Base-by-base conservation (phyloP, 345 rosid species). In the Citrus australasica region DNA sequence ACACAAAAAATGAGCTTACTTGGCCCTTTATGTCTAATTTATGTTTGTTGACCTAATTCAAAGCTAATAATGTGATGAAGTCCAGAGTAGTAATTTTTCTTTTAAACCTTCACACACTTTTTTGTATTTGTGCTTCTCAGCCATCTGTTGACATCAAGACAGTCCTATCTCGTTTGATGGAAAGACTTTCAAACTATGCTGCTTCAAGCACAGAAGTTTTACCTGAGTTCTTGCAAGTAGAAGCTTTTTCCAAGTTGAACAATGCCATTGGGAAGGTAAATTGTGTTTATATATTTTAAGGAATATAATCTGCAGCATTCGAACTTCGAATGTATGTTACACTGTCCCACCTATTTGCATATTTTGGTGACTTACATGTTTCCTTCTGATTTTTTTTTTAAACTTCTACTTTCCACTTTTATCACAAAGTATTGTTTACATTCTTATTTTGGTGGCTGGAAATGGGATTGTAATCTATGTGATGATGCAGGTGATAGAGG, bases 141-240 rank as follows among this genome's bases (percentile, higher is more conserved):
- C 89, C 98, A 71, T 89, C 97, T 65, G 98, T 97, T 78, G 99
- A 97, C 83, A 90, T 94, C 88, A 94, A 91, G 94, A 97, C 98
- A 10, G 98, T 94, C 79, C 89, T 97, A 78, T 94, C 99, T 71
- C 89, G 95, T 78, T 84, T 97, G 82, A 97, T 97, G 99, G 99
- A 97, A 88, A 92, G 99, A 87, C 89, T 97, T 24, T 94, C 99
- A 65, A 92, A 88, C 82, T 97, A 94, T 85, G 98, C 99, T 78
- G 97, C 97, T 78, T 92, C 90, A 82, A 90, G 92, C 85, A 30
- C 86, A 76, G 99, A 97, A 81, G 94, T 88, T 69, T 84, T 97
- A 79, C 99, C 99, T 53, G 97, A 92, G 83, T 97, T 97, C 86
- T 86, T 97, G 85, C 98, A 97, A 91, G 98, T 97, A 66, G 99